phyloP scores from a whole-genome alignment of 2,329 filamentous ascomycete genomes.

The Sarocladiaceae sp. region DNA sequence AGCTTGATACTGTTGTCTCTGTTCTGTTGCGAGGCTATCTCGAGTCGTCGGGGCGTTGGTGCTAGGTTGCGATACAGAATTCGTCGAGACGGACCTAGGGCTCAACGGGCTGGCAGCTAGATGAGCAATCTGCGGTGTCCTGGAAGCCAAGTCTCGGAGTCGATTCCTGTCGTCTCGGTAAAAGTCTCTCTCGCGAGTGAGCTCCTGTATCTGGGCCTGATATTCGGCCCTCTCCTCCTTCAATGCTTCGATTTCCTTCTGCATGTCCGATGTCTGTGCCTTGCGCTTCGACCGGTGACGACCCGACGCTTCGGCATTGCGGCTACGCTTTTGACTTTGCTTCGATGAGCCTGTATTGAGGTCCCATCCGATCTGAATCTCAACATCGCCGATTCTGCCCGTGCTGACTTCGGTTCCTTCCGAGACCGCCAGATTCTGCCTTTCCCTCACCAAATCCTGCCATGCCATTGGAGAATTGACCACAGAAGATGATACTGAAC shows the following conservation, averaged over 20 bases:
- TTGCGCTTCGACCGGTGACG: slow-evolving; percentile 79
- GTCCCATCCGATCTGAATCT: background rate
- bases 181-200: slow-evolving; percentile 64
- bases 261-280: slow-evolving; percentile 72
- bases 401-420: background rate
- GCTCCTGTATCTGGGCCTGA: slow-evolving; percentile 45
- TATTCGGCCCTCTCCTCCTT: slow-evolving; percentile 67
- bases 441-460: background rate
- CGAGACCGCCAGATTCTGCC: background rate
- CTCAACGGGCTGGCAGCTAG: slow-evolving; percentile 50
- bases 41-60: no score
- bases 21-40: no score
- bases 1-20: no score
- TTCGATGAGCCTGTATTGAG: slow-evolving; percentile 6
- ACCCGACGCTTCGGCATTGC: slow-evolving; percentile 82
- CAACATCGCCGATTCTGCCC: background rate
- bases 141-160: slow-evolving; percentile 60
- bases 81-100: slow-evolving; percentile 35
- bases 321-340: slow-evolving; percentile 72
- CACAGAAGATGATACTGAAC: background rate
- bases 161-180: slow-evolving; percentile 71
- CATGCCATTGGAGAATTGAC: background rate
- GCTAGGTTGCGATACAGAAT: background rate
- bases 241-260: slow-evolving; percentile 63
- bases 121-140: slow-evolving; percentile 53